A percentile compares a stretch with the other conserved stretches of the same genome.
phyloP scores from a whole-genome alignment of 2,329 filamentous ascomycete species.

The Fusarium buharicum region DNA sequence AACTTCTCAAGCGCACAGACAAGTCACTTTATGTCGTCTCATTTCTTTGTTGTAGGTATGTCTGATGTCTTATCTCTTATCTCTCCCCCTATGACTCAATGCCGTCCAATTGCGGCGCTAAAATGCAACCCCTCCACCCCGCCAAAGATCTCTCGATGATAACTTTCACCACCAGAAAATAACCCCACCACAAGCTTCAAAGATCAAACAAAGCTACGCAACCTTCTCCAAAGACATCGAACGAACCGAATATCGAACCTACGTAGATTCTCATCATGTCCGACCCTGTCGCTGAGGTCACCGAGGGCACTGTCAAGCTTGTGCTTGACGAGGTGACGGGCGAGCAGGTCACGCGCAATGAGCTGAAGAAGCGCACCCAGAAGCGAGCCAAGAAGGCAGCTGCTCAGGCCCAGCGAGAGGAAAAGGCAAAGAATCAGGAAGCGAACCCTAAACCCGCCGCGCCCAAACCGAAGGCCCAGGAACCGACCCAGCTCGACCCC shows the following conservation, averaged over 20 bases:
- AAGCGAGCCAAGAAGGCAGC: slow-evolving; percentile 69
- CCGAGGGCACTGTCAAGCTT: slow-evolving; percentile 59
- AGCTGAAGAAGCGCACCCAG: slow-evolving; percentile 69
- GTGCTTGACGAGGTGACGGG: slow-evolving; percentile 71
- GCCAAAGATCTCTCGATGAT: slow-evolving; percentile 36
- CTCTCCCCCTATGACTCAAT: slow-evolving; percentile 34
- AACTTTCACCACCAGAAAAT: slow-evolving; percentile 41
- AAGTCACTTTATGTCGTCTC: background rate
- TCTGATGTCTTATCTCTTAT: slow-evolving; percentile 21
- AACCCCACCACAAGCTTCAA: slow-evolving; percentile 44
- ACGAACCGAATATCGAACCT: slow-evolving; percentile 6
- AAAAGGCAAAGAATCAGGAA: slow-evolving; percentile 48
- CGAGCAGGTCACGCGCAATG: slow-evolving; percentile 72
- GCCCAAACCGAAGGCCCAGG: slow-evolving; percentile 60
- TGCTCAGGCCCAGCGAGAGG: slow-evolving; percentile 60
- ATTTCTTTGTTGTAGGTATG: background rate
- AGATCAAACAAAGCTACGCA: slow-evolving; percentile 25
- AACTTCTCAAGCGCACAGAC: background rate
- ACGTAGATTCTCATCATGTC: slow-evolving; percentile 31
- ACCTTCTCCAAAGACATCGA: slow-evolving; percentile 4
- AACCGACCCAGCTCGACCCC: slow-evolving; percentile 58
- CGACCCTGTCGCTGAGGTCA: slow-evolving; percentile 44
- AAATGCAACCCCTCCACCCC: slow-evolving; percentile 32
- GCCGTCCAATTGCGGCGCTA: slow-evolving; percentile 13
- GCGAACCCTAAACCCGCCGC: slow-evolving; percentile 45